Base-by-base conservation (phyloP, 169 alveolate genomes). In the Amoebophrya sp. region DNA sequence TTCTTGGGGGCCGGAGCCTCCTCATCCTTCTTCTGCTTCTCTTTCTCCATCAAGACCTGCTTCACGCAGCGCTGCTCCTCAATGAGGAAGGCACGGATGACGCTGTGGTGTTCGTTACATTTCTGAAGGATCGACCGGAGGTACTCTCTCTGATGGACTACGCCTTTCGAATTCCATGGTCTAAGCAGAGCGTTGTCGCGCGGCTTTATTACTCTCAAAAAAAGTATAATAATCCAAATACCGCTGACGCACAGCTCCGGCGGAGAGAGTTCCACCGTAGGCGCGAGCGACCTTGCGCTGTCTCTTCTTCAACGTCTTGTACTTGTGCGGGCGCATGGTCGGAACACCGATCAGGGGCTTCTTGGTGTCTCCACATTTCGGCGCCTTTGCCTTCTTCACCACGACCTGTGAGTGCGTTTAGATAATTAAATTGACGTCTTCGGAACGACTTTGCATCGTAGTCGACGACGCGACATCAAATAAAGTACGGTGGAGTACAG, bases 11-110 rank as follows among this genome's bases (percentile, higher is more conserved):
- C 94, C 45, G 78, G 78, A n/a, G 78, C 78, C 7, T 58, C 78
- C 26, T 58, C 78, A 1, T 58, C 78, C 78, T 58, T 58, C 78
- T 58, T 58, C 29, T 1, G 29, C 78, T 58, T 58, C 23, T 58
- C 78, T 29, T 92, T 92, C 92, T 92, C 94, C 15, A 91, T 91
- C 88, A 92, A 90, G 50, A 94, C 94, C 42, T 92, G 92, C 92
- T 95, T 96, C 91, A 95, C 95, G 38, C 93, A 94, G 91, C 94
- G 95, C 87, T 95, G 97, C 88, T 96, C 97, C 90, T 96, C 97
- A 58, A 94, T 93, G 41, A 96, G 92, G 95, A 96, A 96, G 88
- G 97, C 97, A 90, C 97, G 94, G 69, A 95, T 90, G 45, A 96
- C 94, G 88, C 97, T 58, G 78, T 58, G 23, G 78, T 58, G 78